Conservation (phyloP, 139 green algal genomes). For the Closterium sp. region DNA sequence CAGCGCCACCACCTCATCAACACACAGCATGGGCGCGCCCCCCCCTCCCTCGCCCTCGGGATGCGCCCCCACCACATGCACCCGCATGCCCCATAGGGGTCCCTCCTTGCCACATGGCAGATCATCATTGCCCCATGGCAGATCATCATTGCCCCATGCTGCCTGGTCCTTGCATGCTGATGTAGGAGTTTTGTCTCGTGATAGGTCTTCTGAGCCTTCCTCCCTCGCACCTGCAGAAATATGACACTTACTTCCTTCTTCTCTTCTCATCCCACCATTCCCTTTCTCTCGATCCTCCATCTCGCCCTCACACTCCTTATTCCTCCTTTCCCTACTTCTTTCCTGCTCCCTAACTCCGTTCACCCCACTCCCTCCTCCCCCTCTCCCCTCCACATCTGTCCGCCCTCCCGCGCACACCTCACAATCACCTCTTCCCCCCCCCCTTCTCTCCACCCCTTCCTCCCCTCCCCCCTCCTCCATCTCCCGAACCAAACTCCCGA, state of each 20-base stretch:
- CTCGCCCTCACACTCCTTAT: neutral
- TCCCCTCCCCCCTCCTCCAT: neutral
- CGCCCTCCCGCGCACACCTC: too few relatives aligned
- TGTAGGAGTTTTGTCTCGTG: neutral
- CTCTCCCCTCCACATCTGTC: too few relatives aligned
- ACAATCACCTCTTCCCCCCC: too few relatives aligned
- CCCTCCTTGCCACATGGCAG: neutral
- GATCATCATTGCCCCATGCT: neutral
- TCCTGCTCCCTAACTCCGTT: neutral
- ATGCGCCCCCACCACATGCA: neutral
- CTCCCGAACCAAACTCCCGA: neutral
- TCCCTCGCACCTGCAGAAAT: too few relatives aligned
- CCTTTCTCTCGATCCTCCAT: neutral
- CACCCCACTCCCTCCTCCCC: too few relatives aligned
- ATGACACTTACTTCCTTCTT: neutral
- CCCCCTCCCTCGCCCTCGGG: neutral
- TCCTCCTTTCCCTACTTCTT: too few relatives aligned
- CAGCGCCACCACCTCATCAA: neutral
- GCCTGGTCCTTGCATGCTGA: too few relatives aligned
- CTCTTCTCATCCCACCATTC: neutral
- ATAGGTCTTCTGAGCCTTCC: neutral
- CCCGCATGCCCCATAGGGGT: neutral
- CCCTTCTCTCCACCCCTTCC: neutral
- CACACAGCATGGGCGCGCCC: neutral
- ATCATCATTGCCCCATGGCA: neutral